phyloP scores from a whole-genome alignment of 1,139 yeast species.

The Geotrichum phurueaensis region DNA sequence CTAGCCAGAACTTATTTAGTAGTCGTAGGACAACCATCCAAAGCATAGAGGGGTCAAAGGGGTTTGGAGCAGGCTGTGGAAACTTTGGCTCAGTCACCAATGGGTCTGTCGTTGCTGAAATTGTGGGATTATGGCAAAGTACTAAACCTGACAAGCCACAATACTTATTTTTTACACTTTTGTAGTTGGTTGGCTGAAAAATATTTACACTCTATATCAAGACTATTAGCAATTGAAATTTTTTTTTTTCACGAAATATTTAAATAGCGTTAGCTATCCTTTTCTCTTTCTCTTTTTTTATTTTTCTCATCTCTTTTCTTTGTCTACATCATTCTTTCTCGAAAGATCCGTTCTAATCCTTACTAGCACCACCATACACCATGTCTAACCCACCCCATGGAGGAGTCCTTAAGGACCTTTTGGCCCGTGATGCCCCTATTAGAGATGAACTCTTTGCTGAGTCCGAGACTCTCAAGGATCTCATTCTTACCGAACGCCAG shows the following conservation, averaged over 20 bases:
- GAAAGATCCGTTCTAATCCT: not conserved
- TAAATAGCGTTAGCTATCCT: not conserved
- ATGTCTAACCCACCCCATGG: conserved; percentile 87
- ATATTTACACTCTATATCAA: not conserved
- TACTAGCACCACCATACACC: conserved; percentile 7
- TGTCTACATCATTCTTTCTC: not conserved
- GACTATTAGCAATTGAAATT: not conserved
- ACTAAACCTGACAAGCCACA: not conserved
- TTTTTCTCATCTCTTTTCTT: not conserved
- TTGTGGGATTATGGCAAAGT: not conserved
- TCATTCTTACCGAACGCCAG: conserved; percentile 76
- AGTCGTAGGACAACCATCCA: not conserved
- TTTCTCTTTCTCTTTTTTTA: not conserved
- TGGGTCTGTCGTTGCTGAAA: too few species aligned
- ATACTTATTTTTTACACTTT: not conserved
- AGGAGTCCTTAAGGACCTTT: conserved; percentile 77
- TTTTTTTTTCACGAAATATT: not conserved
- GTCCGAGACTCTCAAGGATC: conserved; percentile 47
- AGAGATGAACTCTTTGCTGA: conserved; percentile 54
- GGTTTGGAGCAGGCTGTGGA: too few species aligned
- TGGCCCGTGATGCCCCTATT: conserved; percentile 69
- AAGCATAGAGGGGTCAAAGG: not conserved
- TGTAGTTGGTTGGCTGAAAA: not conserved
- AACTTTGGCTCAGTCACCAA: too few species aligned
- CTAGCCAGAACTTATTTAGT: not conserved